Conservation (phyloP, 495 filamentous ascomycete species). For the Tuber aestivum region DNA sequence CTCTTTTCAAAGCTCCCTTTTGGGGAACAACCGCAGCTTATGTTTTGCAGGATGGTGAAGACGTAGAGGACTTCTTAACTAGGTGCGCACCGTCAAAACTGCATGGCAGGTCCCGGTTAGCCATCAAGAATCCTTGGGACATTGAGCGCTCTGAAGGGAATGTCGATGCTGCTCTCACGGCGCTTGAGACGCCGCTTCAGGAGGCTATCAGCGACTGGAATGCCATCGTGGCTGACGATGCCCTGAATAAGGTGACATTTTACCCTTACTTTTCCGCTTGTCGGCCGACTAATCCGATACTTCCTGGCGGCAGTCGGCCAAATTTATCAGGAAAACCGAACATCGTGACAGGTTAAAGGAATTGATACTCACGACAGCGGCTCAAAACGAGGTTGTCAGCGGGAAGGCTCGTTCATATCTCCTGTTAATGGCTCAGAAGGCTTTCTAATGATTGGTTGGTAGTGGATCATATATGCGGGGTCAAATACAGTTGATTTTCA, state of each 20-base stretch:
- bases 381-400: background rate
- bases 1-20: slow-evolving; percentile 5
- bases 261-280: background rate
- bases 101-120: slow-evolving; percentile 58
- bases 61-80: slow-evolving; percentile 55
- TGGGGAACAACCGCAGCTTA: background rate
- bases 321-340: slow-evolving; percentile 46
- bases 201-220: slow-evolving; percentile 42
- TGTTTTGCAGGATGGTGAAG: slow-evolving; percentile 46
- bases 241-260: slow-evolving; percentile 9
- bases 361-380: slow-evolving; percentile 11
- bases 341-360: slow-evolving; percentile 42
- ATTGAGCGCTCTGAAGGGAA: background rate
- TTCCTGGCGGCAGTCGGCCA: slow-evolving; percentile 45
- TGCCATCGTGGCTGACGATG: slow-evolving; percentile 48
- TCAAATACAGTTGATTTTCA: slow-evolving; percentile 53
- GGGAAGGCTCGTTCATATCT: slow-evolving; percentile 16
- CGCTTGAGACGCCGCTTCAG: slow-evolving; percentile 25
- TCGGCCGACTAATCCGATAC: slow-evolving; percentile 44
- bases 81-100: slow-evolving; percentile 59
- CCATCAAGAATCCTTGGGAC: slow-evolving; percentile 53
- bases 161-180: background rate
- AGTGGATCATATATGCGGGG: slow-evolving; percentile 76
- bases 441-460: background rate
- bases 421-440: background rate